Conservation (phyloP, 106 monocot genomes). For the Acanthochlamys bracteata region DNA sequence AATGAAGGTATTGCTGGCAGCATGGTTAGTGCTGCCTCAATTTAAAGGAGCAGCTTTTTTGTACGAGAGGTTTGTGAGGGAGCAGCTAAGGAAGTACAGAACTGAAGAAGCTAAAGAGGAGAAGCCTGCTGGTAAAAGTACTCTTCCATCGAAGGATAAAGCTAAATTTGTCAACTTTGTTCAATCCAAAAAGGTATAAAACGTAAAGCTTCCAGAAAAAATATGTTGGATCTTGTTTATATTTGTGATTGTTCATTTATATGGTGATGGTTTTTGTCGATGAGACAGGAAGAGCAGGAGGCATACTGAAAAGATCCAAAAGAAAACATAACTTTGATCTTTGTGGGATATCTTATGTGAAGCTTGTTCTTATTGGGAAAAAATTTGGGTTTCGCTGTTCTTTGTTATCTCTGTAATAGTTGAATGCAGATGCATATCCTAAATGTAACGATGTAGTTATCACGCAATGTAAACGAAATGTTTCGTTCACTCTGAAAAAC, state of each 20-base stretch:
- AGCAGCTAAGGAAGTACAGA: constrained; percentile 11
- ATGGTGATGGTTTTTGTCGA: neutral
- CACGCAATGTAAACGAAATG: too few species aligned
- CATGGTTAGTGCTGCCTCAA: constrained; percentile 57
- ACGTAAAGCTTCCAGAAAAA: too few species aligned
- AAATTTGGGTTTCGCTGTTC: too few species aligned
- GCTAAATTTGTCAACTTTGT: constrained; percentile 2
- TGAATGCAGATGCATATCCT: too few species aligned
- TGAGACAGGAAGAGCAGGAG: neutral
- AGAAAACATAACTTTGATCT: too few species aligned
- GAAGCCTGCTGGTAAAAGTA: neutral
- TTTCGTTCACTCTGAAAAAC: too few species aligned
- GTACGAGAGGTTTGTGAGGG: constrained; percentile 52
- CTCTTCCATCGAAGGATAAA: neutral
- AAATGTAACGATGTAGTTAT: too few species aligned
- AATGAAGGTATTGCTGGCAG: constrained; percentile 31
- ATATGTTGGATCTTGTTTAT: too few species aligned
- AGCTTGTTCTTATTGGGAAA: too few species aligned
- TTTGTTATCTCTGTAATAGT: too few species aligned
- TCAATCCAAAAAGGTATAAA: constrained; percentile 8
- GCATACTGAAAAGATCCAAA: neutral
- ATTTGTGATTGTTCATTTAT: too few species aligned
- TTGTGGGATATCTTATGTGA: too few species aligned
- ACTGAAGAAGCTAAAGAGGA: neutral
- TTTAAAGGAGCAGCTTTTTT: constrained; percentile 56